Evolutionary conservation across 2,329 filamentous ascomycete species (phyloP).

Genomic region (Tolypocladium tropicale): DNA sequence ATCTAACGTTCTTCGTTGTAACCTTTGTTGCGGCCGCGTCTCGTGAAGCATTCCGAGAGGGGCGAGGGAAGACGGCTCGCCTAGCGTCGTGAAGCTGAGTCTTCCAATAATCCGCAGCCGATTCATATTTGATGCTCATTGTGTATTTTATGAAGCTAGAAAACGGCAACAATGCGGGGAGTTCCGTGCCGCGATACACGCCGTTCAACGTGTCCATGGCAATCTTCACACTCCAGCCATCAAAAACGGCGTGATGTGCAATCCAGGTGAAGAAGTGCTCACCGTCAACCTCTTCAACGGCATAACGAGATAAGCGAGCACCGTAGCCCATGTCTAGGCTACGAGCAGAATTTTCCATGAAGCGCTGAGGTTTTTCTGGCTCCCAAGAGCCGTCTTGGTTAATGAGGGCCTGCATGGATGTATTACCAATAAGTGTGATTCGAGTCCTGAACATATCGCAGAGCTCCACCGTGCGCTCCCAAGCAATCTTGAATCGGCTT

Average conservation of each 20-base stretch:
- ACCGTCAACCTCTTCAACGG: background rate
- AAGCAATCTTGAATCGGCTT: background rate
- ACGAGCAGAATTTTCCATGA: background rate
- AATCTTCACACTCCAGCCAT: constrained; percentile 12
- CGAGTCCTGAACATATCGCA: background rate
- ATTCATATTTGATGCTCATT: background rate
- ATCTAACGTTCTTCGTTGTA: background rate
- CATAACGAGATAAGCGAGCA: background rate
- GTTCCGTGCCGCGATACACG: constrained; percentile 1
- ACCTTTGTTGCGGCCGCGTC: too few relatives aligned
- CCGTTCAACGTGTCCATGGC: constrained; percentile 2
- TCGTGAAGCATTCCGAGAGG: background rate
- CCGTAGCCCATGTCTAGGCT: background rate
- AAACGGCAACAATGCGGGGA: background rate
- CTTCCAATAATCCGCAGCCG: constrained; percentile 3
- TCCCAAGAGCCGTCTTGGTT: background rate
- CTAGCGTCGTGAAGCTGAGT: constrained; percentile 2
- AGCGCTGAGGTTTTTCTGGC: background rate
- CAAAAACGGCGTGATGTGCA: constrained; percentile 16
- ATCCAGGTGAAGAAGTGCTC: constrained; percentile 12
- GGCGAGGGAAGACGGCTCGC: constrained; percentile 1
- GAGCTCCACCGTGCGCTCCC: background rate
- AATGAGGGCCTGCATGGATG: background rate
- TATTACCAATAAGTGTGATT: background rate
- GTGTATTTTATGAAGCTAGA: constrained; percentile 1